Base-by-base conservation (phyloP, 2,329 filamentous ascomycete species). In the Geosmithia putterillii region DNA sequence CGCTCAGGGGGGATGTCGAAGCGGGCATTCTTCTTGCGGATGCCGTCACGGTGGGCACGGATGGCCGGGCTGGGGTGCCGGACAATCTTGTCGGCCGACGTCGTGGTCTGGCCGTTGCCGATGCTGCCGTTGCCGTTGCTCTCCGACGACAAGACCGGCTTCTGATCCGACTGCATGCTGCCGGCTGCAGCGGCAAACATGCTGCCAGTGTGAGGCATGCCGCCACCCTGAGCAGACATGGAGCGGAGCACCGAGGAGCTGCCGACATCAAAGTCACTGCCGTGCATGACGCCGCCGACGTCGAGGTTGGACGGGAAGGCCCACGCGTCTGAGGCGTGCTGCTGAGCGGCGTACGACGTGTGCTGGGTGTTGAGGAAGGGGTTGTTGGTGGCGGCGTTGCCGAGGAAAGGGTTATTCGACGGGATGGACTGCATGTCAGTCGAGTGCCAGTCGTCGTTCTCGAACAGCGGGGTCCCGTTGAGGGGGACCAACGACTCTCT, bases 1-100 rank as follows among this genome's bases (percentile, higher is more conserved):
- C 89, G 79, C 66, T 95, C 92, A 38, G 86, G 81, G 9, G 92
- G 92, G 52, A 98, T 98, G 57, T 96, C 90, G 64, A 96, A 95
- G 52, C 90, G 84, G 51, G 89, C 88, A 58, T 96, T 98, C 83
- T 96, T 96, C 80, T 98, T 98, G 56, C 92, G 79, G 63, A 96
- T 94, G 48, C 92, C 87, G 53, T 94, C 88, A 48, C 88, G 87
- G 66, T 85, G 83, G 53, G 76, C 83, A 57, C 79, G 77, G 62
- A 83, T 75, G 44, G 75, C 70, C 22, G 85, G 78, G 62, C 77
- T 89, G 58, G 76, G 76, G 37, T 79, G 74, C 28, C 66, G 72
- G 71, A 83, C 79, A 53, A 75, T 71, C 64, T 79, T 79, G 47
- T 65, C 64, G 60, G 73, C 65, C 42, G 64, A 60, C 51, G n/a